Evolutionary conservation across 495 filamentous ascomycete species (phyloP), one percentile per base, ranked within the genome.

Genomic region (Xylaria longipes): DNA sequence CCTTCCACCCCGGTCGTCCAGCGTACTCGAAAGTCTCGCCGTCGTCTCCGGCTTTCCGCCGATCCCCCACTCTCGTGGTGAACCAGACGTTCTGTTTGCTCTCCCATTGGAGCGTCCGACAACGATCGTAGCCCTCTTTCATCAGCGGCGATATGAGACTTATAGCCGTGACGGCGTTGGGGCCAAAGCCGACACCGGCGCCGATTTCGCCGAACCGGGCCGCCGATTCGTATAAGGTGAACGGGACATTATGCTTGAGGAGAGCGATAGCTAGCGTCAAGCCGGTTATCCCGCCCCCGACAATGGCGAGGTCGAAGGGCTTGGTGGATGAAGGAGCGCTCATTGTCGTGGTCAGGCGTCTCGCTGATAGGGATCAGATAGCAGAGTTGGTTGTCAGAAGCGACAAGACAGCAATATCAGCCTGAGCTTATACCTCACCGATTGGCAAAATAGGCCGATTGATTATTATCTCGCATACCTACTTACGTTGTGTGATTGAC

Each of bases 91-190:
- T 41, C 8, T 52, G 5, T 39, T 52, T 65, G 6, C 25, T n/a
- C 0, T 70, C 60, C 52, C 45, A 52, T 5, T 83, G 64, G 72
- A 77, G 37, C 76, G 81, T 72, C 73, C 78, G 22, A 72, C 75
- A 77, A 80, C 86, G 73, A 1, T 72, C 2, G 50, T 71, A 74
- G 1, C 79, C 84, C 8, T 79, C 77, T 63, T 81, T 72, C 57
- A 91, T 83, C 1, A 79, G 75, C 11, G 82, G 81, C 41, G 87
- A 83, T 61, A 90, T 84, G 6, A 86, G 48, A 6, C 76, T 73
- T 85, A 92, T 89, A 0, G 89, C 89, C 2, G 83, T 79, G 6
- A 85, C 79, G 8, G 89, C 83, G 75, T 91, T 91, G 43, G 89
- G 85, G 0, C 86, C 86, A 46, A 92, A 86, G 14, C 83, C 85